These are phyloP conservation scores for Fusarium coicis DNA, from an alignment of 2,329 filamentous ascomycete species.

Conservation along the genomic window DNA sequence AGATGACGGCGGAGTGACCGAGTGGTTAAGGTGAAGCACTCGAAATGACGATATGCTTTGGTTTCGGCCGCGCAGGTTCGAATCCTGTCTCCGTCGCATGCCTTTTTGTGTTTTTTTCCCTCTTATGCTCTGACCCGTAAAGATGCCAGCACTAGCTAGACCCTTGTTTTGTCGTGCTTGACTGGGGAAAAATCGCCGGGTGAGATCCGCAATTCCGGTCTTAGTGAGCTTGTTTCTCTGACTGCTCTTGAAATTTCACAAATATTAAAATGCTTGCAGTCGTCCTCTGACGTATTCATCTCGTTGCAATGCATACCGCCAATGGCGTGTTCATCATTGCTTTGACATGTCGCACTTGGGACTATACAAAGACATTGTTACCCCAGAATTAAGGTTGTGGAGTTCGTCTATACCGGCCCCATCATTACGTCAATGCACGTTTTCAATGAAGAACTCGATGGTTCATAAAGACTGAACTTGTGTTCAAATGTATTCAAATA, in stretches of 20 bases:
- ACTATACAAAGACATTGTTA: background rate
- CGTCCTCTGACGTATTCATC: fast-evolving
- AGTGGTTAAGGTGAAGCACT: slow-evolving; percentile 5
- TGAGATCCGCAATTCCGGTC: fast-evolving
- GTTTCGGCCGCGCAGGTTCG: slow-evolving; percentile 3
- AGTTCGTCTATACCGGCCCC: background rate
- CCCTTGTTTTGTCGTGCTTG: background rate
- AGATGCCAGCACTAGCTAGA: background rate
- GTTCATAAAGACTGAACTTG: no score
- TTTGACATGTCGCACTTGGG: background rate
- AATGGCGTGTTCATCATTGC: fast-evolving
- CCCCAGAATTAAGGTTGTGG: background rate
- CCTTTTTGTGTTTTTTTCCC: fast-evolving
- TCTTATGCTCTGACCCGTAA: fast-evolving
- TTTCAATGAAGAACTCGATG: background rate
- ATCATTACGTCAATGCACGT: background rate
- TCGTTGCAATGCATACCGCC: fast-evolving
- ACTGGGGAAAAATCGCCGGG: background rate
- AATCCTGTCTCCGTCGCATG: slow-evolving; percentile 2
- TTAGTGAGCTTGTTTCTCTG: background rate
- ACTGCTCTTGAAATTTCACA: fast-evolving
- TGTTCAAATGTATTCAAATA: background rate
- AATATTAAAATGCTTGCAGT: fast-evolving
- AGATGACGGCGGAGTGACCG: slow-evolving; percentile 1
- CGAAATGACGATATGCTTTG: slow-evolving; percentile 1